Percentiles rank a stretch among this genome's conserved stretches.
These are phyloP conservation scores for Plasmodium fragile DNA, from an alignment of 169 alveolate species.

Conservation along the genomic window DNA sequence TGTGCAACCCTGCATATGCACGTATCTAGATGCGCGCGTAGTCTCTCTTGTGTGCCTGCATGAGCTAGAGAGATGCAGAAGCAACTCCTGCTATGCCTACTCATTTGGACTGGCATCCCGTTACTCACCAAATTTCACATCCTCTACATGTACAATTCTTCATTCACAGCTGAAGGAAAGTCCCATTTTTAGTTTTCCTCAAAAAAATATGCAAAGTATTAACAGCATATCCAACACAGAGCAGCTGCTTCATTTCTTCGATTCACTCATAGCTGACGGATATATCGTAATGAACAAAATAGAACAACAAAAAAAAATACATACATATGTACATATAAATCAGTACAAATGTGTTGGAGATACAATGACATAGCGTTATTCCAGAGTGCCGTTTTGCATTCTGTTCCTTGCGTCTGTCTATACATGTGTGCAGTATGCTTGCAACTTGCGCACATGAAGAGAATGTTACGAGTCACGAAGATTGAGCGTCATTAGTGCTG, in stretches of 20 bases:
- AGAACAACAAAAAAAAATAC: conserved; percentile 4
- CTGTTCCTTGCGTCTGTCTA: neutral
- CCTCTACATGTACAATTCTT: neutral
- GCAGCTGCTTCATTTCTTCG: conserved; percentile 43
- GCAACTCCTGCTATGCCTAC: neutral
- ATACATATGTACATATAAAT: neutral
- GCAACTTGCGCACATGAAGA: neutral
- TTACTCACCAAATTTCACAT: neutral
- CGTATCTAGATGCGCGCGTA: neutral
- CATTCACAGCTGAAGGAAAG: neutral
- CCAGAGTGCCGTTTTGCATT: neutral
- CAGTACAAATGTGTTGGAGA: neutral
- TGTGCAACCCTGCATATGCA: neutral
- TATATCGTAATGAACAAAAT: conserved; percentile 40
- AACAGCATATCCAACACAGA: conserved; percentile 24
- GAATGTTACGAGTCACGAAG: neutral
- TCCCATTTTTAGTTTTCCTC: neutral
- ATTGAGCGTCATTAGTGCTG: neutral
- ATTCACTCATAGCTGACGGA: conserved; percentile 61
- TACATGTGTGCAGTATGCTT: neutral
- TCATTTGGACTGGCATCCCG: neutral
- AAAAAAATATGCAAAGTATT: conserved; percentile 38
- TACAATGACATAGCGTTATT: neutral
- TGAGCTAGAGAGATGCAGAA: neutral
- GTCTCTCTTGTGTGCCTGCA: neutral